phyloP scores from a whole-genome alignment of 2,329 filamentous ascomycete genomes.

The Thelonectria discophora region DNA sequence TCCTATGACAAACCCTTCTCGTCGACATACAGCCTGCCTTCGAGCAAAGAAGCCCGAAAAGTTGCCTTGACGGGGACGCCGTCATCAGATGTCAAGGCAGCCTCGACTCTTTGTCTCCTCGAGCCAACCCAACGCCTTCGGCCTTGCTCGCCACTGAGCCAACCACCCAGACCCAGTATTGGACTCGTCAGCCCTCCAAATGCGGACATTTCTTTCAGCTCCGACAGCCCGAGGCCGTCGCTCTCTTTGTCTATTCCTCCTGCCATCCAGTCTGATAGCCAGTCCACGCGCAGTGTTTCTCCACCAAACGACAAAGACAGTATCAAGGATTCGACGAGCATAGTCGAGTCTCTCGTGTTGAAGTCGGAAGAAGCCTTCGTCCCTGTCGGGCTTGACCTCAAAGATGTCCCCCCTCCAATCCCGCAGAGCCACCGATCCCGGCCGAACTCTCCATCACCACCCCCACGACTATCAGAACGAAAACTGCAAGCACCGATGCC shows the following conservation, averaged over 20 bases:
- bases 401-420: constrained; percentile 43
- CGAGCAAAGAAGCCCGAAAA: constrained; percentile 52
- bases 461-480: constrained; percentile 30
- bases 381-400: constrained; percentile 53
- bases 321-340: constrained; percentile 44
- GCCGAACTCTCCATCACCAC: constrained; percentile 24
- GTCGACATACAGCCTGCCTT: constrained; percentile 56
- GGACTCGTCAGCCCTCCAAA: constrained; percentile 21
- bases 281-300: constrained; percentile 15
- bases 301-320: constrained; percentile 28
- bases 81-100: constrained; percentile 39
- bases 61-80: constrained; percentile 42
- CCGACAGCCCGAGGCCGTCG: constrained; percentile 20
- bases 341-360: constrained; percentile 56
- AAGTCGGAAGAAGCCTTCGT: constrained; percentile 62
- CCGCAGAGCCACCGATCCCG: constrained; percentile 29
- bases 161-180: constrained; percentile 37
- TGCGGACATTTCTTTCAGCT: constrained; percentile 17
- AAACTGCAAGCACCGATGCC: constrained; percentile 40
- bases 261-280: constrained; percentile 25
- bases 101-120: constrained; percentile 47
- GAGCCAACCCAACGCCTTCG: constrained; percentile 33
- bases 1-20: constrained; percentile 51
- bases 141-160: constrained; percentile 33
- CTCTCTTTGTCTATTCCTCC: constrained; percentile 40